These are phyloP conservation scores for Lepiota brunneoincarnata DNA, from an alignment of 768 basidiomycete species.

Conservation along the genomic window DNA sequence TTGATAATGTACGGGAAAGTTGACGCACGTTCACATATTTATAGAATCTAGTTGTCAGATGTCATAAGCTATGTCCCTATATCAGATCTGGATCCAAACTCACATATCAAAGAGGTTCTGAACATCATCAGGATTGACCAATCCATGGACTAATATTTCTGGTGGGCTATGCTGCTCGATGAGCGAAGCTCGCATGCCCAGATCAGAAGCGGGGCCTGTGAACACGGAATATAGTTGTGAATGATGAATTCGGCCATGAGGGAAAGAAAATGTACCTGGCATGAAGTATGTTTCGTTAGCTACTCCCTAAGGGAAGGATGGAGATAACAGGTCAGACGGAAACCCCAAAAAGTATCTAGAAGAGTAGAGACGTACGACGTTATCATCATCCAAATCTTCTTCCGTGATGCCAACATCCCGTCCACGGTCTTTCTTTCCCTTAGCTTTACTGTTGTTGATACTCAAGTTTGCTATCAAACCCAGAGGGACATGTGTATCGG, in stretches of 20 bases:
- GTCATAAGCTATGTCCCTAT: not conserved
- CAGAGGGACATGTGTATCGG: conserved; percentile 71
- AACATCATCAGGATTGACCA: conserved; percentile 76
- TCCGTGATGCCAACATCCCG: conserved; percentile 34
- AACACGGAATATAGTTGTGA: conserved; percentile 4
- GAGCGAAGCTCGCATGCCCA: conserved; percentile 63
- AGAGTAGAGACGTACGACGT: conserved; percentile 43
- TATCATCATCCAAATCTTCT: conserved; percentile 57
- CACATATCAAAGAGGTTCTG: conserved; percentile 84
- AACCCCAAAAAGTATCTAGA: not conserved
- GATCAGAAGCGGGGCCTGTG: conserved; percentile 68
- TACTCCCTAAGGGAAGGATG: conserved; percentile 52
- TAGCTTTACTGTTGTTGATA: conserved; percentile 49
- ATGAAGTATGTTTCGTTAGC: conserved; percentile 79
- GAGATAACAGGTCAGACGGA: conserved; percentile 12
- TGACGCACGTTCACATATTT: conserved; percentile 60
- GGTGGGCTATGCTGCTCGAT: conserved; percentile 81
- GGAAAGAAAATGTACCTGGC: conserved; percentile 50
- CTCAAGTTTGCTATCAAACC: conserved; percentile 74
- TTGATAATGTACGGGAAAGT: not conserved
- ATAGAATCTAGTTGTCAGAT: conserved; percentile 52
- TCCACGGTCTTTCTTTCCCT: conserved; percentile 33
- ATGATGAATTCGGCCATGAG: not conserved
- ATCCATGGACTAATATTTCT: conserved; percentile 76
- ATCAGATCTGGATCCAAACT: conserved; percentile 23